Evolutionary conservation across 2,329 filamentous ascomycete genomes (phyloP).

Genomic region (Penicillium occitanis): DNA sequence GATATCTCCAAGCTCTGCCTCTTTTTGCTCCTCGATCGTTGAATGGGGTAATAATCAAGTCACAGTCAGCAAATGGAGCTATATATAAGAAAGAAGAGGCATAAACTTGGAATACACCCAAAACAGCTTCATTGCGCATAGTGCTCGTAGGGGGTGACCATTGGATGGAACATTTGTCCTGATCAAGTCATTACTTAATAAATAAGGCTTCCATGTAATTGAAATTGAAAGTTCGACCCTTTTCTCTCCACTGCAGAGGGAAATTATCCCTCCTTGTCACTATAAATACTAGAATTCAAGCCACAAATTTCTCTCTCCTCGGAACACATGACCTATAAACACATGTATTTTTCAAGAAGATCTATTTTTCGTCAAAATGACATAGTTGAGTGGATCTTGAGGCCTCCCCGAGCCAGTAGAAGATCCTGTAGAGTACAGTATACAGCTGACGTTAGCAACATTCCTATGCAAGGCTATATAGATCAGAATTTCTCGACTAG

Average conservation of each 20-base stretch:
- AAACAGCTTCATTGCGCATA: conserved; percentile 1
- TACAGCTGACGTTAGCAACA: conserved; percentile 15
- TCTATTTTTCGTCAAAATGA: conserved; percentile 7
- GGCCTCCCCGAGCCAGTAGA: not conserved
- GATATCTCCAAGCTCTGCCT: not conserved
- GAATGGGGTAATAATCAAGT: not conserved
- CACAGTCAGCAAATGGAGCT: not conserved
- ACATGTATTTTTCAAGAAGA: not conserved
- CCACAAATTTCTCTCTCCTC: conserved; percentile 10
- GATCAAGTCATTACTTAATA: not conserved
- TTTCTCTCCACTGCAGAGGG: not conserved
- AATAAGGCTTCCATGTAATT: not conserved
- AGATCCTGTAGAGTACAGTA: not conserved
- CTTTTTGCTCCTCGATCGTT: not conserved
- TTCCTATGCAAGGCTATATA: conserved; percentile 8
- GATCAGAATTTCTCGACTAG: conserved; percentile 6
- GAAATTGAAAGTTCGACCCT: not conserved
- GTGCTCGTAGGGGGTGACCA: not conserved
- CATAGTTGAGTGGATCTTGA: conserved; percentile 13
- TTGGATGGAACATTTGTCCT: not conserved
- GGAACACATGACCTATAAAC: conserved; percentile 13
- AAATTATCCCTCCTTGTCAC: conserved; percentile 1
- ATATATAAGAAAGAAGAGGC: conserved; percentile 4
- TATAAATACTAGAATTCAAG: conserved; percentile 15
- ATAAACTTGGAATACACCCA: not conserved